Evolutionary conservation across 2,329 filamentous ascomycete species (phyloP).

Genomic region (Penicillium polonicum): DNA sequence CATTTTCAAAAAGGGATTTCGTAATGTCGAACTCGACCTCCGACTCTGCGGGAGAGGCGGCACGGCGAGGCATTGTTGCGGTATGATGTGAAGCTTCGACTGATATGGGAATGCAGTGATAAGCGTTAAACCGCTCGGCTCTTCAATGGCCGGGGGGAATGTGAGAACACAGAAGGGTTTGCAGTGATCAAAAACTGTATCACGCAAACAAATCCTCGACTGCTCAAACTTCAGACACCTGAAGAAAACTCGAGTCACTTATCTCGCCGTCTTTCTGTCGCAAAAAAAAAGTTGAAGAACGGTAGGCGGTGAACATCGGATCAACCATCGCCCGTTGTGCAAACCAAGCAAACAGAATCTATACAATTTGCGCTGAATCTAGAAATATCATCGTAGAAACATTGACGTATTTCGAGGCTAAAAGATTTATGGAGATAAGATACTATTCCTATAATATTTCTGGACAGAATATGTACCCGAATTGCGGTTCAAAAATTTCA

Average conservation of each 20-base stretch:
- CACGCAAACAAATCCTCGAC: neutral
- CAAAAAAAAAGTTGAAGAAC: slow-evolving; percentile 25
- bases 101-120: slow-evolving; percentile 13
- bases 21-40: slow-evolving; percentile 93
- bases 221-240: slow-evolving; percentile 10
- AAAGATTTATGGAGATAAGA: neutral
- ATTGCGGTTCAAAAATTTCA: neutral
- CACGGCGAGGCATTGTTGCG: slow-evolving; percentile 65
- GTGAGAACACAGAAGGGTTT: neutral
- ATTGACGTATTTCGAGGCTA: neutral
- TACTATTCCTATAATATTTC: neutral
- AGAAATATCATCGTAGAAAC: neutral
- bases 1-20: slow-evolving; percentile 67
- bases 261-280: slow-evolving; percentile 8
- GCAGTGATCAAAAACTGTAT: neutral
- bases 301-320: slow-evolving; percentile 17
- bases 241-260: slow-evolving; percentile 13
- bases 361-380: neutral
- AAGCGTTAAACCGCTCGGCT: slow-evolving; percentile 9
- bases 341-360: slow-evolving; percentile 28
- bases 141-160: neutral
- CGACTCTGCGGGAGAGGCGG: slow-evolving; percentile 76
- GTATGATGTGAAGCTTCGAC: slow-evolving; percentile 9
- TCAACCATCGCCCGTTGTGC: slow-evolving; percentile 11
- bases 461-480: no score